A percentile compares a stretch with the other conserved stretches of the same genome.
phyloP scores from a whole-genome alignment of 306 rosid genomes.

The Heteromeles arbutifolia region DNA sequence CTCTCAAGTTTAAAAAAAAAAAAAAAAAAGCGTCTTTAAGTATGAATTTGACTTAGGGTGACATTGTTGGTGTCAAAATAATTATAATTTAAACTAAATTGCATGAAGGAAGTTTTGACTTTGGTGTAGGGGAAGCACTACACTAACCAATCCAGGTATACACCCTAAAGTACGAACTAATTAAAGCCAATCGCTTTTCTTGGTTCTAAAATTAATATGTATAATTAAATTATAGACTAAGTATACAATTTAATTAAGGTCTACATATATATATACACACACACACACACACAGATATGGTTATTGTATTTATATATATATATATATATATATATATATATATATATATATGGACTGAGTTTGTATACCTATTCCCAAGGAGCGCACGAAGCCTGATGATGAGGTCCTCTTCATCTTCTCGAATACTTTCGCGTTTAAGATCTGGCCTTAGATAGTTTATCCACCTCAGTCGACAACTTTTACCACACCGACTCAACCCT shows the following conservation, averaged over 20 bases:
- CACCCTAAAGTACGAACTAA: neutral
- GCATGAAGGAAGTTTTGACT: neutral
- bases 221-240: neutral
- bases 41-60: neutral
- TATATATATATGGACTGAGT: no score
- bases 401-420: conserved; percentile 48
- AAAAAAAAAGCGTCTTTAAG: neutral
- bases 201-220: neutral
- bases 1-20: neutral
- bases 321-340: no score
- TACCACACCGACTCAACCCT: conserved; percentile 47
- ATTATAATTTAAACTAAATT: no score
- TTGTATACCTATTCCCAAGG: conserved; percentile 43
- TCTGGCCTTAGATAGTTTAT: conserved; percentile 41
- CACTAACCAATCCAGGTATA: no score
- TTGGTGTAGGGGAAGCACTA: neutral
- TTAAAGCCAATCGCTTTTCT: neutral
- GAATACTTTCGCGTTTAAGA: conserved; percentile 36
- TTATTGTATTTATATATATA: no score
- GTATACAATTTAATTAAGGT: neutral
- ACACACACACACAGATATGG: neutral
- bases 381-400: conserved; percentile 53
- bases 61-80: no score
- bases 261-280: no score
- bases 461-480: conserved; percentile 48